Base-by-base conservation (phyloP, 805 yeast genomes). In the Kazachstania africana region DNA sequence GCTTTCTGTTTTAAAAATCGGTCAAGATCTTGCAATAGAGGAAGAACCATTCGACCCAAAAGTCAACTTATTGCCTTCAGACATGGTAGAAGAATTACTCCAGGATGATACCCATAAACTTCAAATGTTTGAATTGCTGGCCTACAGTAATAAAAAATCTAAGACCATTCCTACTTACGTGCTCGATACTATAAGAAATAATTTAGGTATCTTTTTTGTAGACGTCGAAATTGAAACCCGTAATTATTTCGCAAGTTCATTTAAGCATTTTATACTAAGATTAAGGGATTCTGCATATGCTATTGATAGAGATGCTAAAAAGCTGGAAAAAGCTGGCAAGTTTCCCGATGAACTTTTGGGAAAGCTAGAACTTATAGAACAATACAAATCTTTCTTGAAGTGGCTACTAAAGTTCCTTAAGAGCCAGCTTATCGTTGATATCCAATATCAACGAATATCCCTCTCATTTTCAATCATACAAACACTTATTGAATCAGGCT, bases 151-250 rank as follows among this genome's bases (percentile, higher is more conserved):
- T 1, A 76, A 75, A 42, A 69, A 70, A 3, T 70, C 94, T 0
- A 61, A 59, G 30, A 72, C 74, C 0, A 63, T 87, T 3, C 62
- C 70, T 1, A 29, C 55, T 1, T 50, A 50, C 16, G 60, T 71
- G 0, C 68, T 68, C 34, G 58, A 60, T 0, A 43, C 69, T 1
- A 40, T 85, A 0, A 42, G 53, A 24, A 48, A 59, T 0, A 55
- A 66, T 19, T 44, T 77, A 4, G 69, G 68, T 19, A 55, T 66
- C 4, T 64, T 76, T 38, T 66, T 78, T 35, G 62, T 68, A n/a
- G 93, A 81, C 36, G 62, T 69, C 13, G 73, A 77, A 34, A 63
- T 82, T 12, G 87, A 79, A 37, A 62, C 70, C 1, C 63, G 95
- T 46, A 76, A 75, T 39, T 75, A 71, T 28, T 72, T 81, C 31